Evolutionary conservation across 2,329 filamentous ascomycete genomes (phyloP).

Genomic region (Zalaria sp.): DNA sequence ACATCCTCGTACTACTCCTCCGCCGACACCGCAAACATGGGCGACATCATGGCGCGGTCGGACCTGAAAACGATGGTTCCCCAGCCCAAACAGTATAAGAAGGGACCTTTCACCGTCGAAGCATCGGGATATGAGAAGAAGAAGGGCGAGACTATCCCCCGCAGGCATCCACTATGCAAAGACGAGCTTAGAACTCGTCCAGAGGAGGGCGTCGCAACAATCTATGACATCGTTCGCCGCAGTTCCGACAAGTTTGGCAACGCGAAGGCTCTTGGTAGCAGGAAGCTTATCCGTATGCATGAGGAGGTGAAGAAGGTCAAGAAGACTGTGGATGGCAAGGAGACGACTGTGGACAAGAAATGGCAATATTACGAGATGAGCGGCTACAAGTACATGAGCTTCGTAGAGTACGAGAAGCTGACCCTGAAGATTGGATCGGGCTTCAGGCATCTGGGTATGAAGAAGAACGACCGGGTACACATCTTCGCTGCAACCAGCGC

Average conservation of each 20-base stretch:
- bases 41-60: slow-evolving; percentile 19
- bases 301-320: slow-evolving; percentile 78
- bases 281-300: slow-evolving; percentile 63
- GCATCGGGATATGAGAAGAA: slow-evolving; percentile 52
- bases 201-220: slow-evolving; percentile 55
- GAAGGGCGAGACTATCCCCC: slow-evolving; percentile 72
- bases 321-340: slow-evolving; percentile 72
- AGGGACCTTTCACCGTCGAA: slow-evolving; percentile 63
- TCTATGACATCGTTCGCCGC: slow-evolving; percentile 64
- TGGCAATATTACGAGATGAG: slow-evolving; percentile 85
- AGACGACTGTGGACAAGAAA: slow-evolving; percentile 72
- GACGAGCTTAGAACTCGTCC: slow-evolving; percentile 55
- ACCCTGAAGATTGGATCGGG: slow-evolving; percentile 58
- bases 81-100: slow-evolving; percentile 38
- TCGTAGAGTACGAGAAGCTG: slow-evolving; percentile 62
- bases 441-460: slow-evolving; percentile 59
- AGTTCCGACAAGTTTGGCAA: slow-evolving; percentile 45
- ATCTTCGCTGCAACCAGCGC: slow-evolving; percentile 73
- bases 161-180: slow-evolving; percentile 57
- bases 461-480: slow-evolving; percentile 55
- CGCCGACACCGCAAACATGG: slow-evolving; percentile 11
- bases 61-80: slow-evolving; percentile 34
- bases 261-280: slow-evolving; percentile 44
- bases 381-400: slow-evolving; percentile 61
- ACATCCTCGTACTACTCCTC: neutral